Percentiles rank a stretch among this genome's conserved stretches.
These are phyloP conservation scores for Colletotrichum lupini DNA, from an alignment of 2,329 filamentous ascomycete species.

Conservation along the genomic window DNA sequence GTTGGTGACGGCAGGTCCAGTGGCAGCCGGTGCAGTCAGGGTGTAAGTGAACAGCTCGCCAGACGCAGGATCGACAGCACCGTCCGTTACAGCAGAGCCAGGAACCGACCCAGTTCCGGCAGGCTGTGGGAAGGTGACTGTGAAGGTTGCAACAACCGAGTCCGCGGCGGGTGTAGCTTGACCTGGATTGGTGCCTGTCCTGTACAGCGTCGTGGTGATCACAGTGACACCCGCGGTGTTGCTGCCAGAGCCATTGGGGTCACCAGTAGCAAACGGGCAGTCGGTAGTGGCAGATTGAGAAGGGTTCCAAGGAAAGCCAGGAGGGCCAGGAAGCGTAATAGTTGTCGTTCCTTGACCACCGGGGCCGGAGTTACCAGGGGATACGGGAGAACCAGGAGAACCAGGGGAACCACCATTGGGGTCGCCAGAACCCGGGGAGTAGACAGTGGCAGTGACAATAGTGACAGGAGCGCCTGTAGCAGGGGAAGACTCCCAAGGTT, in stretches of 20 bases:
- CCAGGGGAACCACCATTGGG: not conserved
- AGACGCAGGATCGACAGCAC: not conserved
- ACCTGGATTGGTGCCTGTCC: not conserved
- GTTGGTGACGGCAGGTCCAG: not conserved
- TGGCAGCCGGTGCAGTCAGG: not conserved
- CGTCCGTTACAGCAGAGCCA: not conserved
- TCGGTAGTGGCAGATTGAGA: not conserved
- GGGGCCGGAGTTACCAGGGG: not conserved
- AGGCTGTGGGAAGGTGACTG: conserved; percentile 20
- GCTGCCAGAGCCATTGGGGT: conserved; percentile 5
- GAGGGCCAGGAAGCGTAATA: not conserved
- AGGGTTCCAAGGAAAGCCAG: conserved; percentile 21
- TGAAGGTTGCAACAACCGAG: conserved; percentile 29
- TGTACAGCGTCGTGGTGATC: conserved; percentile 27
- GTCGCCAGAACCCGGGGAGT: conserved; percentile 4
- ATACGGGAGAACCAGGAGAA: not conserved
- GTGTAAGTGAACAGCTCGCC: conserved; percentile 13
- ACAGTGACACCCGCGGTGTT: conserved; percentile 16
- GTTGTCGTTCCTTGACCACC: not conserved
- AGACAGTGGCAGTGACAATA: conserved; percentile 38
- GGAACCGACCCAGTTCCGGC: not conserved
- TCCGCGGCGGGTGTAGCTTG: conserved; percentile 11
- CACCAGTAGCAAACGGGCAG: conserved; percentile 1
- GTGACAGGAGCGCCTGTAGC: conserved; percentile 15
- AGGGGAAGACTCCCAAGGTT: conserved; percentile 33